Conservation (phyloP, 139 green algal genomes). For the Chlorella sp. region DNA sequence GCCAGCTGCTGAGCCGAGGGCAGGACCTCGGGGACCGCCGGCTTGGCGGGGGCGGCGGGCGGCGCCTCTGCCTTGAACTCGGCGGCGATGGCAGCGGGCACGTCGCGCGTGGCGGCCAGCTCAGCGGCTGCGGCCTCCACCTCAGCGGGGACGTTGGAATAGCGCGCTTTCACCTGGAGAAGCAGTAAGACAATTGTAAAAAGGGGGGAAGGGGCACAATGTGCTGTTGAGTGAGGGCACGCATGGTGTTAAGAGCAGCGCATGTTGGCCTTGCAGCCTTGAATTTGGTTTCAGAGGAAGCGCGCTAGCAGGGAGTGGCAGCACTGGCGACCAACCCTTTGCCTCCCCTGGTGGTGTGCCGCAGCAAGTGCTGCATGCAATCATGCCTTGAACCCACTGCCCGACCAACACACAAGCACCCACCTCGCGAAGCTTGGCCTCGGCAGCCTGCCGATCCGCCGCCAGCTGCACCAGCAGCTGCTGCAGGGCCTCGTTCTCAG, state of each 20-base stretch:
- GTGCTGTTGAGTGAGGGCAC: no score
- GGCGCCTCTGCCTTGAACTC: neutral
- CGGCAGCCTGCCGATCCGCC: slow-evolving; percentile 65
- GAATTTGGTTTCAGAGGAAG: no score
- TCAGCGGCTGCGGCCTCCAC: neutral
- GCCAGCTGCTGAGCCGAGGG: slow-evolving; percentile 32
- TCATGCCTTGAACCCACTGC: no score
- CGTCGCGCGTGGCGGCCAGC: neutral
- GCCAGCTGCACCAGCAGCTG: slow-evolving; percentile 75
- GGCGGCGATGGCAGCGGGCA: slow-evolving; percentile 4
- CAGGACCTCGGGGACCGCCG: neutral
- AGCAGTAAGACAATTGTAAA: no score
- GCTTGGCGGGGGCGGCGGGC: neutral
- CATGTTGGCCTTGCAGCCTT: no score
- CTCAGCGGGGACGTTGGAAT: neutral
- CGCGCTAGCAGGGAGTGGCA: no score
- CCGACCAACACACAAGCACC: no score
- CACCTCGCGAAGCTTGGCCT: slow-evolving; percentile 44
- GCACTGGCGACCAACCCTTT: no score
- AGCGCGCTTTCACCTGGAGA: slow-evolving; percentile 27
- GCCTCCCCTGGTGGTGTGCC: no score
- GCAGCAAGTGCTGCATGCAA: no score
- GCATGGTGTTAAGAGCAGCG: no score
- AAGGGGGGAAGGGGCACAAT: no score
- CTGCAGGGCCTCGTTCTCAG: slow-evolving; percentile 81